Percentiles rank a stretch among this genome's conserved stretches.
phyloP scores from a whole-genome alignment of 1,139 yeast species.

The Taiozyma onychis region DNA sequence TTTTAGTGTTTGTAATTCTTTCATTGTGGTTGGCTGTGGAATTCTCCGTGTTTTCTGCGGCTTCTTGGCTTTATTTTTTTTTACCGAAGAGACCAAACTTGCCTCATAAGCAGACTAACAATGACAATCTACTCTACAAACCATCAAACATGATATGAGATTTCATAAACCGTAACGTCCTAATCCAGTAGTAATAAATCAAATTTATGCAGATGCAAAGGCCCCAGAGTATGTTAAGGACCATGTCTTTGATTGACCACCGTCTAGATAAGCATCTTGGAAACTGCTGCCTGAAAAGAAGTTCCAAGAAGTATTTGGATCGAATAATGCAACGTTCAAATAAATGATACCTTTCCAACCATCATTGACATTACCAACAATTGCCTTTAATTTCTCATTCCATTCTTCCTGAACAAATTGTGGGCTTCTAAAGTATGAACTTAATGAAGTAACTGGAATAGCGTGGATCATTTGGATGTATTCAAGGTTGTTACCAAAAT shows the following conservation, averaged over 20 bases:
- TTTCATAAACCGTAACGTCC: background rate
- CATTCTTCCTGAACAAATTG: conserved; percentile 77
- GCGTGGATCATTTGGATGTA: conserved; percentile 96
- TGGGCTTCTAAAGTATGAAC: conserved; percentile 68
- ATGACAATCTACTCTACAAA: background rate
- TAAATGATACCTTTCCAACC: conserved; percentile 90
- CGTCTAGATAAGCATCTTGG: conserved; percentile 56
- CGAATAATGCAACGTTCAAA: conserved; percentile 71
- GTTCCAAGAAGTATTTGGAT: conserved; percentile 59
- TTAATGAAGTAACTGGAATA: conserved; percentile 83
- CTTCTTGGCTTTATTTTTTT: background rate
- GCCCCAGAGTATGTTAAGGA: conserved; percentile 72
- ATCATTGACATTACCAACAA: conserved; percentile 51
- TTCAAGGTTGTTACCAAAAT: conserved; percentile 69
- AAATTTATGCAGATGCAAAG: conserved; percentile 8
- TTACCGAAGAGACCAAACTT: too few species aligned
- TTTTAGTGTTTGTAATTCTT: background rate
- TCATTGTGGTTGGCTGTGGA: background rate
- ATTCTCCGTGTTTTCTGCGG: background rate
- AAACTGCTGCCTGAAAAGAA: conserved; percentile 58
- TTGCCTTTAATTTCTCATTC: conserved; percentile 43
- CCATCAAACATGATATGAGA: background rate
- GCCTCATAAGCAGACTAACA: background rate
- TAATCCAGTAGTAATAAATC: background rate
- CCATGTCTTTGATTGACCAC: conserved; percentile 92